Evolutionary conservation across 345 rosid genomes (phyloP).

Genomic region (Rubroshorea leprosula): DNA sequence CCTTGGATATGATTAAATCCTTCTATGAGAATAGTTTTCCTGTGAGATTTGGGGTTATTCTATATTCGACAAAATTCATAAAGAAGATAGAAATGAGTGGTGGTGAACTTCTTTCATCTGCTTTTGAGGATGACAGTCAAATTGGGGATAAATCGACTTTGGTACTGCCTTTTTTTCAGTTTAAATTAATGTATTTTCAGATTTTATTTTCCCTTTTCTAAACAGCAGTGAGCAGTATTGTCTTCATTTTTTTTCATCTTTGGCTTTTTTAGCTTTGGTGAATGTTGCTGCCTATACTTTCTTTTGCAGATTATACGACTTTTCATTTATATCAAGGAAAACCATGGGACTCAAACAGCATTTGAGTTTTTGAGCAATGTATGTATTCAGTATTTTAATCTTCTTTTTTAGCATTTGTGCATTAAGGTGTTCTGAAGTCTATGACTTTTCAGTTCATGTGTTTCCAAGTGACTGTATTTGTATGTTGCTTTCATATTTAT

Average conservation of each 20-base stretch:
- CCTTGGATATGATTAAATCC: slow-evolving; percentile 63
- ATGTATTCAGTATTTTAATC: slow-evolving; percentile 22
- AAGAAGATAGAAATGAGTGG: slow-evolving; percentile 52
- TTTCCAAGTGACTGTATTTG: slow-evolving; percentile 8
- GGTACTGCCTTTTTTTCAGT: slow-evolving; percentile 46
- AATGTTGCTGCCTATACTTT: slow-evolving; percentile 12
- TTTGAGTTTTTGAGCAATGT: slow-evolving; percentile 88
- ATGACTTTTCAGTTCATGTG: slow-evolving; percentile 1
- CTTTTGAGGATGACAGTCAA: slow-evolving; percentile 34
- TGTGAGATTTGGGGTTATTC: slow-evolving; percentile 83
- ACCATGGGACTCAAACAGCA: slow-evolving; percentile 68
- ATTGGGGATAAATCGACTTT: slow-evolving; percentile 67
- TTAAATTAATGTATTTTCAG: neutral
- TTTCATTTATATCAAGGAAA: slow-evolving; percentile 79
- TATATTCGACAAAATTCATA: slow-evolving; percentile 66
- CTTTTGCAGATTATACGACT: slow-evolving; percentile 79
- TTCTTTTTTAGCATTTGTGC: neutral
- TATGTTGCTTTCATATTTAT: slow-evolving; percentile 12
- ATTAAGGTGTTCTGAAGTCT: neutral
- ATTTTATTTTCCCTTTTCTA: neutral
- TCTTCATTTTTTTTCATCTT: neutral
- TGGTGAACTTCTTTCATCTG: slow-evolving; percentile 40
- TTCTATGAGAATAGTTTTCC: slow-evolving; percentile 79
- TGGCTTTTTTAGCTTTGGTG: slow-evolving; percentile 1
- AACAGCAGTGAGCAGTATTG: no score